These are phyloP conservation scores for Aspergillus baeticus DNA, from an alignment of 495 filamentous ascomycete species.

Conservation along the genomic window DNA sequence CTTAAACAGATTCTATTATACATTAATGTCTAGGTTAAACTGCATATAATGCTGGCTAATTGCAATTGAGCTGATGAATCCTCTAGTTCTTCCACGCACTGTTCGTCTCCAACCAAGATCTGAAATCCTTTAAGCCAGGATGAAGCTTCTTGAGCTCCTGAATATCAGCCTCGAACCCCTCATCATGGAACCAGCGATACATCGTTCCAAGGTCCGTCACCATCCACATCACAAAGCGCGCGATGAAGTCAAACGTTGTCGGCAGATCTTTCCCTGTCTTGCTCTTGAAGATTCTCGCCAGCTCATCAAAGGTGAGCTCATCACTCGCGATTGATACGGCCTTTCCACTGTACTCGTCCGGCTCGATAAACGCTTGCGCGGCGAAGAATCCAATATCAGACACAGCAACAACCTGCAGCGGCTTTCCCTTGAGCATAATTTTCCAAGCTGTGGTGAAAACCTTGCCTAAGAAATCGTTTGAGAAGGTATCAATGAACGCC, in stretches of 20 bases:
- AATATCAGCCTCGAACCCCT: constrained; percentile 63
- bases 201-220: constrained; percentile 57
- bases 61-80: background rate
- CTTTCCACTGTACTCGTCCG: constrained; percentile 42
- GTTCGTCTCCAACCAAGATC: constrained; percentile 58
- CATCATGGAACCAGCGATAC: constrained; percentile 63
- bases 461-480: constrained; percentile 55
- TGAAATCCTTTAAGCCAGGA: constrained; percentile 56
- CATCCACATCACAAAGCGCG: constrained; percentile 37
- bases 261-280: constrained; percentile 50
- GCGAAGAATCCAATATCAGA: constrained; percentile 65
- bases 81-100: constrained; percentile 39
- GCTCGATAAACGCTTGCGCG: constrained; percentile 56
- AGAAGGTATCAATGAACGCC: constrained; percentile 68
- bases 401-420: constrained; percentile 57
- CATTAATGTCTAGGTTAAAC: background rate
- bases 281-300: constrained; percentile 48
- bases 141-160: constrained; percentile 46
- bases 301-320: constrained; percentile 52
- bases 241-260: constrained; percentile 44
- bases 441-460: constrained; percentile 56
- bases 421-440: constrained; percentile 44
- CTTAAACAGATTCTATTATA: too few species aligned
- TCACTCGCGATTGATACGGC: constrained; percentile 58
- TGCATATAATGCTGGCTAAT: background rate